Conservation (phyloP, 2,329 filamentous ascomycete genomes). For the Nigrospora osmanthi region DNA sequence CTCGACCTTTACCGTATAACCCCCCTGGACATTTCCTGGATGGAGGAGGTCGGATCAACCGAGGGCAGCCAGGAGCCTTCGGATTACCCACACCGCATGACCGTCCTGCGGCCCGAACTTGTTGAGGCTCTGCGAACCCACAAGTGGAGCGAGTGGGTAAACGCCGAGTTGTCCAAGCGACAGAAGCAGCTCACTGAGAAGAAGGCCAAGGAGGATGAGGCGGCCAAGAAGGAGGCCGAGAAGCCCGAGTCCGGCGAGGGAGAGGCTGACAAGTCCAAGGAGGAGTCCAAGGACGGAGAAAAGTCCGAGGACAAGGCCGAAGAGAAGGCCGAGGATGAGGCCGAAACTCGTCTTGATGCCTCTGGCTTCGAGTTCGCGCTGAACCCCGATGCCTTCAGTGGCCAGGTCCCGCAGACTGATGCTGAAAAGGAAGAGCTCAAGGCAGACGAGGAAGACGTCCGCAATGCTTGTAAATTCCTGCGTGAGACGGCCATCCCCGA, state of each 20-base stretch:
- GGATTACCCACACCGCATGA: constrained; percentile 91
- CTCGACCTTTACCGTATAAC: constrained; percentile 93
- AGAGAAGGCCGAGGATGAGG: constrained; percentile 23
- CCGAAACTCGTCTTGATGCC: constrained; percentile 70
- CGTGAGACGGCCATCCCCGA: constrained; percentile 73
- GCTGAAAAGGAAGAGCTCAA: constrained; percentile 80
- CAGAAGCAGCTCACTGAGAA: constrained; percentile 20
- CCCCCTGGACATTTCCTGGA: constrained; percentile 82
- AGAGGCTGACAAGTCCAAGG: constrained; percentile 15
- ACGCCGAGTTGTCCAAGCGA: constrained; percentile 58
- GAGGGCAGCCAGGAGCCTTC: constrained; percentile 31
- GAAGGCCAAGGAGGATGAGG: constrained; percentile 21
- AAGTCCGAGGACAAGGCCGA: constrained; percentile 25
- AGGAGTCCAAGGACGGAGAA: constrained; percentile 14
- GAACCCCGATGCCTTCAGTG: constrained; percentile 94
- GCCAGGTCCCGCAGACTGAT: constrained; percentile 81
- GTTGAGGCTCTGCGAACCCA: constrained; percentile 77
- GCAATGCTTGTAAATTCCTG: constrained; percentile 73
- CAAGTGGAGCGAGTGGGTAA: constrained; percentile 86
- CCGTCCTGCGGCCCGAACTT: constrained; percentile 82
- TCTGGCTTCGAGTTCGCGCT: constrained; percentile 81
- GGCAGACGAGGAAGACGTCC: constrained; percentile 82
- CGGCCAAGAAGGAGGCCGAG: constrained; percentile 3
- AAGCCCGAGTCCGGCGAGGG: constrained; percentile 4
- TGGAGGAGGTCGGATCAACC: constrained; percentile 62